phyloP scores from a whole-genome alignment of 306 rosid species.

The Arachis hypogaea region DNA sequence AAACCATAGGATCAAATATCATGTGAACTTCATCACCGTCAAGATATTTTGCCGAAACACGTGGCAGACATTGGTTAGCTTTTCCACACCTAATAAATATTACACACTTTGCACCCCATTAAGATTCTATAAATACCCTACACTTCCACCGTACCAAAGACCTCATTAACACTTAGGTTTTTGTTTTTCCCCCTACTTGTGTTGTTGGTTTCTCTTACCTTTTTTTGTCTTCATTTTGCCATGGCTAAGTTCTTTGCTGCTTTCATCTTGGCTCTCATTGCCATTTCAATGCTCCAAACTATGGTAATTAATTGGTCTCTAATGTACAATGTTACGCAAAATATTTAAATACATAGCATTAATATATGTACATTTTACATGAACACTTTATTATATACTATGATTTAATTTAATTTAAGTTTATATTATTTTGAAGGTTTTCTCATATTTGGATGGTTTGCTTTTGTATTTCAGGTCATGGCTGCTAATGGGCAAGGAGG shows the following conservation, averaged over 20 bases:
- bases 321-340: background rate
- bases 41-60: constrained; percentile 25
- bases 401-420: too few species aligned
- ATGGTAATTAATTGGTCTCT: constrained; percentile 25
- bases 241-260: constrained; percentile 40
- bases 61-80: constrained; percentile 32
- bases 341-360: too few species aligned
- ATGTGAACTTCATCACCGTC: constrained; percentile 32
- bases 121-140: constrained; percentile 38
- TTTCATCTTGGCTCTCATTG: constrained; percentile 44
- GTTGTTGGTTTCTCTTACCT: background rate
- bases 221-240: constrained; percentile 24
- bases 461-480: constrained; percentile 37
- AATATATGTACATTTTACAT: too few species aligned
- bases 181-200: background rate
- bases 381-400: too few species aligned
- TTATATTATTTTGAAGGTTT: too few species aligned
- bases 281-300: constrained; percentile 48
- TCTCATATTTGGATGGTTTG: constrained; percentile 32
- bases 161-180: constrained; percentile 23
- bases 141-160: background rate
- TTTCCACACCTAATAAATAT: constrained; percentile 38
- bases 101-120: background rate
- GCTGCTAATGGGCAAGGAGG: constrained; percentile 38
- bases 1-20: constrained; percentile 31